Percentiles rank a stretch among this genome's conserved stretches.
Evolutionary conservation across 257 asterid species (phyloP).

Genomic region (Penstemon davidsonii): DNA sequence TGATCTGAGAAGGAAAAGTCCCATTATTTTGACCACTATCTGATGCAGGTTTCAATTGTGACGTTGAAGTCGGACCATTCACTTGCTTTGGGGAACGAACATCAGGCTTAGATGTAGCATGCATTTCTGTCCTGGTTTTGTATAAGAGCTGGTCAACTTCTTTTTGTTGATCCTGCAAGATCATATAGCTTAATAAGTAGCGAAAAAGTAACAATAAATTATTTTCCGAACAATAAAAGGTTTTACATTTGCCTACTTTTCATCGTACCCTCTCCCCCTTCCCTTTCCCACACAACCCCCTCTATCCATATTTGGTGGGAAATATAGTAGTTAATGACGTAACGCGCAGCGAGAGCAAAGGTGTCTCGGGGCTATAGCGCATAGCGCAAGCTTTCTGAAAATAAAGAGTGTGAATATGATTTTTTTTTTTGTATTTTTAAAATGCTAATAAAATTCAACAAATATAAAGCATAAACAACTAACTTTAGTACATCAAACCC

Average conservation of each 20-base stretch:
- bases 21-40: conserved; percentile 64
- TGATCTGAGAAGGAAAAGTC: conserved; percentile 57
- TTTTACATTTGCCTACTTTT: neutral
- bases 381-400: no score
- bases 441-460: no score
- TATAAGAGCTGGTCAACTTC: conserved; percentile 67
- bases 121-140: conserved; percentile 71
- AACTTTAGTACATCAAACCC: no score
- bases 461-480: no score
- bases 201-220: conserved; percentile 5
- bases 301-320: no score
- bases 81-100: conserved; percentile 79
- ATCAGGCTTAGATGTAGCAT: conserved; percentile 60
- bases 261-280: neutral
- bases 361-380: no score
- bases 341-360: no score
- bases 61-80: conserved; percentile 56
- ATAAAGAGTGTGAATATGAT: no score
- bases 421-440: no score
- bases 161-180: conserved; percentile 73
- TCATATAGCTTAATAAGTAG: conserved; percentile 12
- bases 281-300: neutral
- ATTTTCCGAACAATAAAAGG: neutral
- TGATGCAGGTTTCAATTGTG: conserved; percentile 60
- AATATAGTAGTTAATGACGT: neutral